phyloP scores from a whole-genome alignment of 768 basidiomycete species.

The Trametes cinnabarina region DNA sequence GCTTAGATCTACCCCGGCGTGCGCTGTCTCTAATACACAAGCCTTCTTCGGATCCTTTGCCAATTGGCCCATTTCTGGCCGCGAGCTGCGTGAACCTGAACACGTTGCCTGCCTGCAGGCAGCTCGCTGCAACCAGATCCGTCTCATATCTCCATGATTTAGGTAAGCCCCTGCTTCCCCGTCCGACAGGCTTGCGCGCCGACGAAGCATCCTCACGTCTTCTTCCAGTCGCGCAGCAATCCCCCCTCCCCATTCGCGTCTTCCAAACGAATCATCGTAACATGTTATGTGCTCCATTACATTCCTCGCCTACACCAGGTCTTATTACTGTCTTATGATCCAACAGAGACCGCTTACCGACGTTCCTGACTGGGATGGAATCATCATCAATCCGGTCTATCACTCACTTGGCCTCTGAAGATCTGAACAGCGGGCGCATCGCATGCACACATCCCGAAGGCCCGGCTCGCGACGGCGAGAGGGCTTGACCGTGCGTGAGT shows the following conservation, averaged over 20 bases:
- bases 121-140: conserved; percentile 23
- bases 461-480: not conserved
- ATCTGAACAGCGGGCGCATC: conserved; percentile 9
- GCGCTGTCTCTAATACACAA: conserved; percentile 24
- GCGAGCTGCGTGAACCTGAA: conserved; percentile 23
- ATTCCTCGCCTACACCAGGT: conserved; percentile 1
- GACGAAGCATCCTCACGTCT: conserved; percentile 6
- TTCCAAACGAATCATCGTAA: not conserved
- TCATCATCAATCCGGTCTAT: conserved; percentile 11
- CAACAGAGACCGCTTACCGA: conserved; percentile 4
- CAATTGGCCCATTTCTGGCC: conserved; percentile 28
- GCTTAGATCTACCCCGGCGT: conserved; percentile 23
- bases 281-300: conserved; percentile 5
- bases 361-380: conserved; percentile 9
- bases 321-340: not conserved
- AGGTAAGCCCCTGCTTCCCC: conserved; percentile 26
- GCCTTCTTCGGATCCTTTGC: conserved; percentile 22
- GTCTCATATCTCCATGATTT: conserved; percentile 26
- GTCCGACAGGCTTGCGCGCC: conserved; percentile 18
- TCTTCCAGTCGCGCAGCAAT: conserved; percentile 3
- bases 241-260: conserved; percentile 6
- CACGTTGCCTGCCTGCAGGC: conserved; percentile 36
- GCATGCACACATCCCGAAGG: conserved; percentile 3
- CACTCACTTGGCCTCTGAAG: conserved; percentile 4
- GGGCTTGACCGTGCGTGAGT: conserved; percentile 10